These are phyloP conservation scores for Rhododendron griersonianum DNA, from an alignment of 148 eudicot species.

Conservation along the genomic window DNA sequence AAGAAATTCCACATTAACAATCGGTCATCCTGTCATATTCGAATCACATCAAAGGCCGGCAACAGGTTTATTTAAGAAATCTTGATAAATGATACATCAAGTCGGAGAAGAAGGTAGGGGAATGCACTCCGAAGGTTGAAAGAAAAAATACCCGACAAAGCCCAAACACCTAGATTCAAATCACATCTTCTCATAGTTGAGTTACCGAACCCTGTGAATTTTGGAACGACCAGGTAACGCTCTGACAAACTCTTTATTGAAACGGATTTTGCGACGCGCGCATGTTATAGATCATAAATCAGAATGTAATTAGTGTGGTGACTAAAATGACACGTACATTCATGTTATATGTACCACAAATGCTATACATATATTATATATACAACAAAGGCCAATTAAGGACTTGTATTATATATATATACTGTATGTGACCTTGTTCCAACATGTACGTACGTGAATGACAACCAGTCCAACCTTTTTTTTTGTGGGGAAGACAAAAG, in stretches of 20 bases:
- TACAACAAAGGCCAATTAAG: not conserved
- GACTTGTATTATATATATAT: not conserved
- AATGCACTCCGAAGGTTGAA: too few relatives aligned
- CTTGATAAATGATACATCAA: too few relatives aligned
- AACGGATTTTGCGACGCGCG: not conserved
- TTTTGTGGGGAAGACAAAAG: slow-evolving; percentile 8
- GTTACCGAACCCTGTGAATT: not conserved
- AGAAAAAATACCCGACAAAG: too few relatives aligned
- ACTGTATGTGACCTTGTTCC: not conserved
- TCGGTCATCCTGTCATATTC: too few relatives aligned
- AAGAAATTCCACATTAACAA: too few relatives aligned
- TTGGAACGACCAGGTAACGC: not conserved
- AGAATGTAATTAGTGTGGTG: not conserved
- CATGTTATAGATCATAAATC: not conserved
- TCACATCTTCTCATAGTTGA: too few relatives aligned
- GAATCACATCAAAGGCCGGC: too few relatives aligned
- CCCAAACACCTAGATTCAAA: too few relatives aligned
- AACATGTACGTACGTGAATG: not conserved
- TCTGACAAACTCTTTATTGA: not conserved
- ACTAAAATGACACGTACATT: not conserved
- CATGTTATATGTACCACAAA: not conserved
- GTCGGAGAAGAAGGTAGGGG: too few relatives aligned
- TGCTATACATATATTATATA: not conserved
- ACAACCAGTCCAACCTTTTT: slow-evolving; percentile 4
- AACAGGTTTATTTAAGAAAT: too few relatives aligned